Conservation (phyloP, 108 stramenopile species). For the Bacterosira constricta region DNA sequence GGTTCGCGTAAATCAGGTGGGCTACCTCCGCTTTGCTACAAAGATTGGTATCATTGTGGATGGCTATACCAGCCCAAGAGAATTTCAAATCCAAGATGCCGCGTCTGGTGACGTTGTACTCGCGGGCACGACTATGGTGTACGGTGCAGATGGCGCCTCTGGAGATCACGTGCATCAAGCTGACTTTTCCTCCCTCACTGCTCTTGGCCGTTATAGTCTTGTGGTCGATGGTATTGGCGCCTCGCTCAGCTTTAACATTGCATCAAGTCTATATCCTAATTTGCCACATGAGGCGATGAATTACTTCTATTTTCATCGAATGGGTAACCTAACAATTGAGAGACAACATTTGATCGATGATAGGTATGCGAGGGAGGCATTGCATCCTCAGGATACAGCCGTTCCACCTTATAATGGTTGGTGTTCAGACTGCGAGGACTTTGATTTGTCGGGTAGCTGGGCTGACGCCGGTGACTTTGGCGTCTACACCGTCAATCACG, state of each 20-base stretch:
- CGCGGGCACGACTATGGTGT: constrained; percentile 13
- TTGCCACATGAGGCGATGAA: constrained; percentile 41
- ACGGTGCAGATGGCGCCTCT: constrained; percentile 27
- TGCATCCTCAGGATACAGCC: constrained; percentile 17
- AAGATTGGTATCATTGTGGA: constrained; percentile 38
- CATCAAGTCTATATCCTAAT: constrained; percentile 25
- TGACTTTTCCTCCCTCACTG: constrained; percentile 27
- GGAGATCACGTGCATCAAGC: constrained; percentile 28
- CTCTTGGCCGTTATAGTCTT: constrained; percentile 20
- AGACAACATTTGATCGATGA: constrained; percentile 22
- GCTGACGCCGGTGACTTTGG: constrained; percentile 36
- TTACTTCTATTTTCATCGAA: constrained; percentile 42
- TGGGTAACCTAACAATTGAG: constrained; percentile 22
- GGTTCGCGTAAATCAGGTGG: constrained; percentile 36
- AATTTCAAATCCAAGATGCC: constrained; percentile 39
- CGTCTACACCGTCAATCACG: constrained; percentile 30
- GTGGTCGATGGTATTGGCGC: constrained; percentile 26
- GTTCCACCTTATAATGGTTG: constrained; percentile 26
- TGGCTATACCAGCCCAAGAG: constrained; percentile 5
- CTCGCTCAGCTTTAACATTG: constrained; percentile 13
- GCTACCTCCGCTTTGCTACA: constrained; percentile 25
- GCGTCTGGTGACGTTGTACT: constrained; percentile 12
- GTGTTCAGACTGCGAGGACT: constrained; percentile 23
- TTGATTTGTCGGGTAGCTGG: constrained; percentile 28
- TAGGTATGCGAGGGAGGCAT: constrained; percentile 24